phyloP scores from a whole-genome alignment of 2,329 filamentous ascomycete species.

The Pseudocercospora fuligena region DNA sequence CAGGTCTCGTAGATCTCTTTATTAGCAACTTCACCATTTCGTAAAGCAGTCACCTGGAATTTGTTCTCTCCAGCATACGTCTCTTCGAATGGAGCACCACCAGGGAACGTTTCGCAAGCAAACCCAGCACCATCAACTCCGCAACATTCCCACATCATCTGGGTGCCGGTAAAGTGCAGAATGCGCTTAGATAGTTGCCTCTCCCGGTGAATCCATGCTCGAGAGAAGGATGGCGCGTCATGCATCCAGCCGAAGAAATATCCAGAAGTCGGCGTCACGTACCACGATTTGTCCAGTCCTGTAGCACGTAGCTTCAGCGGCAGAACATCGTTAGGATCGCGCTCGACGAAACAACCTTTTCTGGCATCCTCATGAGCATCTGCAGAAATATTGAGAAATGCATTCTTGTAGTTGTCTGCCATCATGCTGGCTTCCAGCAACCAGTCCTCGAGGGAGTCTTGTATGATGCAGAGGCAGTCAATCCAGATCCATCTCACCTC shows the following conservation, averaged over 20 bases:
- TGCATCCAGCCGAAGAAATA: conserved; percentile 3
- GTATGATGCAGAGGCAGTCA: conserved; percentile 19
- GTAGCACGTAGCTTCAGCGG: not conserved
- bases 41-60: not conserved
- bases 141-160: conserved; percentile 12
- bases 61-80: conserved; percentile 1
- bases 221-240: conserved; percentile 1
- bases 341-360: conserved; percentile 4
- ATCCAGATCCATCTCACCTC: conserved; percentile 8
- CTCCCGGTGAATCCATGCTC: conserved; percentile 8
- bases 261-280: not conserved
- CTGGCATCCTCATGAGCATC: not conserved
- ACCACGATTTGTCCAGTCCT: not conserved
- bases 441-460: conserved; percentile 15
- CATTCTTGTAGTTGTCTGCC: conserved; percentile 9
- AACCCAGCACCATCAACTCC: not conserved
- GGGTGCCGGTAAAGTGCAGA: conserved; percentile 2
- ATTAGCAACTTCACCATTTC: not conserved
- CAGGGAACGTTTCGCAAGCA: conserved; percentile 11
- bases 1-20: conserved; percentile 6
- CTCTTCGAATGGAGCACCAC: not conserved
- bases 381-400: conserved; percentile 8
- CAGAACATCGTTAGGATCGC: not conserved
- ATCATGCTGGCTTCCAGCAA: conserved; percentile 1
- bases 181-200: conserved; percentile 1